Percentiles rank a stretch among this genome's conserved stretches.
Evolutionary conservation across 2,329 filamentous ascomycete genomes (phyloP).

Genomic region (Septoria linicola): DNA sequence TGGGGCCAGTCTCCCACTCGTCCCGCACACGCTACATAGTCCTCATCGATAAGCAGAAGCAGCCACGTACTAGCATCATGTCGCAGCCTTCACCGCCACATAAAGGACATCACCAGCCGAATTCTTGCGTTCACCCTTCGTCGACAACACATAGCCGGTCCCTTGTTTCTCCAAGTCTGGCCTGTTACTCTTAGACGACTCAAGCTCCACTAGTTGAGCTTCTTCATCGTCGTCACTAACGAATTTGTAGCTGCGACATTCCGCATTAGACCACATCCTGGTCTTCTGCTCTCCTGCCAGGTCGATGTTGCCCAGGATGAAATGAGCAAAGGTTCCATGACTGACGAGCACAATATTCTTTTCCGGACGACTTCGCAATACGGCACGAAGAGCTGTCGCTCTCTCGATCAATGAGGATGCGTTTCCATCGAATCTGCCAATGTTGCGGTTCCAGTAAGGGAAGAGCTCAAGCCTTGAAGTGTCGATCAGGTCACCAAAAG

Average conservation of each 20-base stretch:
- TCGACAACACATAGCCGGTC: background rate
- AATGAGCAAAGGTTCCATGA: constrained; percentile 28
- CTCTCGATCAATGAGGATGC: constrained; percentile 9
- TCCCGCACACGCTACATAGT: too few relatives aligned
- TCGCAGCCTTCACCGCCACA: too few relatives aligned
- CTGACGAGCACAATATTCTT: constrained; percentile 26
- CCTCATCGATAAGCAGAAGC: too few relatives aligned
- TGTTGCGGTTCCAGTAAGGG: background rate
- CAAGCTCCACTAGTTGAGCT: constrained; percentile 15
- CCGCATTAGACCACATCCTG: constrained; percentile 24
- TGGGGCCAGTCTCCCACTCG: too few relatives aligned
- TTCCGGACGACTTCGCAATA: constrained; percentile 19
- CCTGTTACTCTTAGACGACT: constrained; percentile 15
- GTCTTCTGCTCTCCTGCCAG: constrained; percentile 19
- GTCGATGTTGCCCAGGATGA: constrained; percentile 25
- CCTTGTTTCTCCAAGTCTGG: constrained; percentile 12
- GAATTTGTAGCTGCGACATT: constrained; percentile 27
- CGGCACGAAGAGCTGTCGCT: constrained; percentile 17
- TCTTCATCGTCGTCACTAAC: constrained; percentile 10
- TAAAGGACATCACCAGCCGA: background rate
- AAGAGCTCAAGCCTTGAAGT: constrained; percentile 51
- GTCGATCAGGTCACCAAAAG: constrained; percentile 53
- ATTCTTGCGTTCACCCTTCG: background rate
- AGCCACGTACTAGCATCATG: too few relatives aligned
- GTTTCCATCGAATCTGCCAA: background rate